Conservation (phyloP, 495 filamentous ascomycete species). For the Daldinia bambusicola region DNA sequence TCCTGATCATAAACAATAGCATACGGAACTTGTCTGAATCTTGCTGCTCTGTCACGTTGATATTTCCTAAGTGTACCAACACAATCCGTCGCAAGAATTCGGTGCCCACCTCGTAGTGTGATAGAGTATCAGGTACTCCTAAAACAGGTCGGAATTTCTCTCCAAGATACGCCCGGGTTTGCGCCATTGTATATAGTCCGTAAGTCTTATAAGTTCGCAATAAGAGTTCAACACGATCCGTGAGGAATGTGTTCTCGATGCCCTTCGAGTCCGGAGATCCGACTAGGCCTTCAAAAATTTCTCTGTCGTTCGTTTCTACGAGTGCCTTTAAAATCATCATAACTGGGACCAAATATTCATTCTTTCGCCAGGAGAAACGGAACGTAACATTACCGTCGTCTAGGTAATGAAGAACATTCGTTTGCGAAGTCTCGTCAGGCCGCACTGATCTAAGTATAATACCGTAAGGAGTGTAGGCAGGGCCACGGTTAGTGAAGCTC, state of each 20-base stretch:
- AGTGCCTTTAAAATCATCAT: constrained; percentile 98
- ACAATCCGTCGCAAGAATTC: constrained; percentile 92
- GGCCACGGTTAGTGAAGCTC: constrained; percentile 86
- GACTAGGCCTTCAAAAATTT: constrained; percentile 91
- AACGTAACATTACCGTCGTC: constrained; percentile 95
- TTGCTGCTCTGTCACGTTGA: constrained; percentile 81
- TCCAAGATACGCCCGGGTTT: constrained; percentile 85
- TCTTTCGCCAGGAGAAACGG: constrained; percentile 97
- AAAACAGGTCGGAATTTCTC: constrained; percentile 89
- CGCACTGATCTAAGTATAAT: constrained; percentile 91
- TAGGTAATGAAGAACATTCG: constrained; percentile 95
- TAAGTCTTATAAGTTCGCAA: constrained; percentile 93
- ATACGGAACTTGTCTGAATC: constrained; percentile 93
- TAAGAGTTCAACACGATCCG: constrained; percentile 90
- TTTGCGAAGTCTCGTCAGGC: constrained; percentile 96
- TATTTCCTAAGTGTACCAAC: constrained; percentile 85
- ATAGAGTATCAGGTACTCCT: constrained; percentile 79
- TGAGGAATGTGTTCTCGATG: constrained; percentile 88
- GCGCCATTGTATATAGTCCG: constrained; percentile 76
- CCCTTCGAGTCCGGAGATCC: constrained; percentile 77
- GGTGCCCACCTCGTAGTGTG: constrained; percentile 85
- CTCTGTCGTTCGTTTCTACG: constrained; percentile 93
- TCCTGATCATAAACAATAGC: constrained; percentile 95
- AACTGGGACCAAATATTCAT: constrained; percentile 90
- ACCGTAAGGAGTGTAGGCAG: constrained; percentile 86